phyloP scores from a whole-genome alignment of 164 flowering plant species.

The Aristolochia californica region DNA sequence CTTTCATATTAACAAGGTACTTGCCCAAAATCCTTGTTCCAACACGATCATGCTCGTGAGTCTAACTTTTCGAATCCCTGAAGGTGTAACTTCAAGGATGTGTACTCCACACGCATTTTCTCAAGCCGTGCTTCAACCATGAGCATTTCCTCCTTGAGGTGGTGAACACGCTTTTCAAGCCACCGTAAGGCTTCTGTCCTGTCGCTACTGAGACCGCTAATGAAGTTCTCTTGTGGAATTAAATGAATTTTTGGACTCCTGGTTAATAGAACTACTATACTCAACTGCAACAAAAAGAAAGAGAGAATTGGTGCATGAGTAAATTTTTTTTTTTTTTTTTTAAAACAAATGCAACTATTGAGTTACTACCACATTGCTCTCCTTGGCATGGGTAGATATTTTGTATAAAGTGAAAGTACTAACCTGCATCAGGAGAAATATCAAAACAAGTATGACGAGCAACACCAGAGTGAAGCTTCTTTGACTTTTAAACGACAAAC shows the following conservation, averaged over 20 bases:
- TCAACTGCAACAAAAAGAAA: constrained; percentile 45
- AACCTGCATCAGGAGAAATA: constrained; percentile 85
- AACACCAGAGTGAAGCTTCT: constrained; percentile 29
- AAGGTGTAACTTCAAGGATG: constrained; percentile 39
- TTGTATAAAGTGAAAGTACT: neutral
- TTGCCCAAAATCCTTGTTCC: neutral
- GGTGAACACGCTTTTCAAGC: constrained; percentile 57
- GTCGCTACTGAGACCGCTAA: constrained; percentile 16
- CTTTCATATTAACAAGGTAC: no score
- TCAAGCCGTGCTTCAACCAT: constrained; percentile 69
- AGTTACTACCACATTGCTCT: no score
- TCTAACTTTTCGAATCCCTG: constrained; percentile 37
- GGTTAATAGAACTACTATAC: constrained; percentile 56
- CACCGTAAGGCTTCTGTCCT: constrained; percentile 39
- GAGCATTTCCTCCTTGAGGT: constrained; percentile 76
- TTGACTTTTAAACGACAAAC: constrained; percentile 29
- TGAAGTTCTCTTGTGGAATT: constrained; percentile 34
- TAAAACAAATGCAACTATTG: neutral
- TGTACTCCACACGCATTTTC: constrained; percentile 60
- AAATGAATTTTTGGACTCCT: constrained; percentile 58
- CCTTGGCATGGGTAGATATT: neutral
- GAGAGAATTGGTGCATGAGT: neutral
- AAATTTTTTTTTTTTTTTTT: neutral
- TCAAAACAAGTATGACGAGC: constrained; percentile 32
- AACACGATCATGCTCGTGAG: constrained; percentile 3